Conservation (phyloP, 2,329 filamentous ascomycete genomes). For the Cladophialophora exuberans region DNA sequence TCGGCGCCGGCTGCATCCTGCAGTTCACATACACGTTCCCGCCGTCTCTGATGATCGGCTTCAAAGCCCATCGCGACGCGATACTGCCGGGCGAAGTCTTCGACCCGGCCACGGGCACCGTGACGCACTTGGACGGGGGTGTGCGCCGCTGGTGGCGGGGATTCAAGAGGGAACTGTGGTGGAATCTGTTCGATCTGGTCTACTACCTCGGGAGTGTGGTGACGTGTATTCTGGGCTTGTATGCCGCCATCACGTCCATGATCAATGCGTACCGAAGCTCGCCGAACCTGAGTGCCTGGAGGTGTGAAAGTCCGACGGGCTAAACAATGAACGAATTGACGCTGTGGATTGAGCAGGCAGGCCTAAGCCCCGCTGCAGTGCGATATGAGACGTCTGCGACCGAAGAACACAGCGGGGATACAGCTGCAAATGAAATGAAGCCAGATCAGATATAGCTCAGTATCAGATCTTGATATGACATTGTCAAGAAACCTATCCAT, state of each 20-base stretch:
- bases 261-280: conserved; percentile 35
- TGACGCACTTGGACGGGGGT: conserved; percentile 21
- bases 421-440: too few relatives aligned
- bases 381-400: too few relatives aligned
- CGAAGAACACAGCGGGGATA: too few relatives aligned
- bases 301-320: conserved; percentile 24
- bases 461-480: too few relatives aligned
- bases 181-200: conserved; percentile 35
- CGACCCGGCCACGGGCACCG: conserved; percentile 32
- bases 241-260: conserved; percentile 33
- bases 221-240: conserved; percentile 35
- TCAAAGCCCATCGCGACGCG: conserved; percentile 36
- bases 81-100: conserved; percentile 33
- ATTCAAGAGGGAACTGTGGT: conserved; percentile 34
- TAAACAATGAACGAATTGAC: conserved; percentile 1
- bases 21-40: conserved; percentile 55
- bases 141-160: conserved; percentile 32
- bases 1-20: conserved; percentile 49
- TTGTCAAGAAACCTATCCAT: too few relatives aligned
- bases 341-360: too few relatives aligned
- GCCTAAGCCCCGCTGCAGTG: too few relatives aligned
- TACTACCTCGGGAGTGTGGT: conserved; percentile 34
- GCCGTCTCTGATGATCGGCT: conserved; percentile 36
- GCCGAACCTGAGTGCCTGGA: conserved; percentile 23
- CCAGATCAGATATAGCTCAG: too few relatives aligned